Evolutionary conservation across 2,329 filamentous ascomycete genomes (phyloP), one percentile per base, ranked within the genome.

Genomic region (Anisogramma anomala): DNA sequence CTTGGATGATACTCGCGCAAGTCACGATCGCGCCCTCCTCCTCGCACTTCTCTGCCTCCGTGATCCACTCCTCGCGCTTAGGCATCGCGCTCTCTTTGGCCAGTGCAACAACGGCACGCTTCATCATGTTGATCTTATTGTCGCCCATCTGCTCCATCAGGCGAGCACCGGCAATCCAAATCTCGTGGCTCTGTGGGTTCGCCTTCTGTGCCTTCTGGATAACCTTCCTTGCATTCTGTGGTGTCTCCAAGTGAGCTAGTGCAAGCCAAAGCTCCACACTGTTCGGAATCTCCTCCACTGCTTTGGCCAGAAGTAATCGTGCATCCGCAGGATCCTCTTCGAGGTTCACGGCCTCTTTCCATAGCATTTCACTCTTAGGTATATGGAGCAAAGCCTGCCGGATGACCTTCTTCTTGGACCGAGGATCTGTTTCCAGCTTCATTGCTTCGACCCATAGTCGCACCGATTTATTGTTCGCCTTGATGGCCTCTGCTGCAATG

Each of bases 181-280:
- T 86, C 56, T 95, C 88, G 62, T 91, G 77, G 20, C 87, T 95
- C 1, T 87, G 91, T 1, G 91, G 91, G 4, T 94, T 78, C 2
- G 89, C 87, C 64, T 94, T 94, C 49, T 91, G 83, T 23, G 93
- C 93, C 61, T 81, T 88, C 64, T 98, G 98, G 49, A 98, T 73
- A 30, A 98, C 87, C 55, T 89, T 84, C 57, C 94, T 89, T 1
- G 93, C 91, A 53, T 94, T 89, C 51, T 94, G 84, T 0, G 87
- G 84, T 0, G 78, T 83, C 60, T 95, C 89, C 1, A 98, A 70
- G 26, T 87, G 82, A 20, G 91, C 91, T 43, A 96, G 72, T 1
- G 89, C 91, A 33, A 98, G 73, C 91, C 91, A 98, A 1, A 98
- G 67, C 56, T 98, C 93, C 27, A 95, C 82, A 0, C 89, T 94